A percentile compares a stretch with the other conserved stretches of the same genome.
Conservation (phyloP, 495 filamentous ascomycete species). For the Lasiosphaeriaceae sp. region DNA sequence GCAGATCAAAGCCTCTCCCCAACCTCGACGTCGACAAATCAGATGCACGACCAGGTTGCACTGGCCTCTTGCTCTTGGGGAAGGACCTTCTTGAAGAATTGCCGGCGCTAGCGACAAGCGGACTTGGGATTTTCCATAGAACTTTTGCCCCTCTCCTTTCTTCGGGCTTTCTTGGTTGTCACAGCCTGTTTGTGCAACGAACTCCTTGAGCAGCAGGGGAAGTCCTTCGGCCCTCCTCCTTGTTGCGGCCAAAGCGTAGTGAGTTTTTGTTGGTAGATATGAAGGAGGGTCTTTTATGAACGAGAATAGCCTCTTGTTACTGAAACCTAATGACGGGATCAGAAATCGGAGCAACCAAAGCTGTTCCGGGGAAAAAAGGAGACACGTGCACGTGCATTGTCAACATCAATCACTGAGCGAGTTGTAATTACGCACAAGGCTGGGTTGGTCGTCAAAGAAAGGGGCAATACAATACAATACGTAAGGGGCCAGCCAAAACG, state of each 20-base stretch:
- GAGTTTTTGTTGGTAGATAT: neutral
- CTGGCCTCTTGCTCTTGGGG: neutral
- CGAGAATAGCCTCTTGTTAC: constrained; percentile 6
- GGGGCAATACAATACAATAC: too few relatives aligned
- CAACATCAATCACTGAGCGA: neutral
- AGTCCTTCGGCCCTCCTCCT: neutral
- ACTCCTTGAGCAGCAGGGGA: neutral
- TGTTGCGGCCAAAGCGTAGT: neutral
- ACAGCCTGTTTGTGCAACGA: too few relatives aligned
- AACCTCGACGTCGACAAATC: neutral
- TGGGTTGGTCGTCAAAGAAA: too few relatives aligned
- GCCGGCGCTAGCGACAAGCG: too few relatives aligned
- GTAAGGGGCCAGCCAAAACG: too few relatives aligned
- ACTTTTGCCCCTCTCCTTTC: too few relatives aligned
- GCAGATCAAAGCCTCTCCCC: neutral
- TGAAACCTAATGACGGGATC: constrained; percentile 4
- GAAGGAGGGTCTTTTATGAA: neutral
- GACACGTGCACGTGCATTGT: neutral
- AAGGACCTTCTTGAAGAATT: neutral
- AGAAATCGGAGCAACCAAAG: constrained; percentile 1
- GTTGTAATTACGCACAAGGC: neutral
- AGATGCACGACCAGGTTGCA: neutral
- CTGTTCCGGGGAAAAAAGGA: constrained; percentile 9
- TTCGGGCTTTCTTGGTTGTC: too few relatives aligned
- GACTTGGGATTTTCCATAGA: too few relatives aligned